A percentile compares a stretch with the other conserved stretches of the same genome.
These are phyloP conservation scores for Favolaschia claudopus DNA, from an alignment of 768 basidiomycete species.

Conservation along the genomic window DNA sequence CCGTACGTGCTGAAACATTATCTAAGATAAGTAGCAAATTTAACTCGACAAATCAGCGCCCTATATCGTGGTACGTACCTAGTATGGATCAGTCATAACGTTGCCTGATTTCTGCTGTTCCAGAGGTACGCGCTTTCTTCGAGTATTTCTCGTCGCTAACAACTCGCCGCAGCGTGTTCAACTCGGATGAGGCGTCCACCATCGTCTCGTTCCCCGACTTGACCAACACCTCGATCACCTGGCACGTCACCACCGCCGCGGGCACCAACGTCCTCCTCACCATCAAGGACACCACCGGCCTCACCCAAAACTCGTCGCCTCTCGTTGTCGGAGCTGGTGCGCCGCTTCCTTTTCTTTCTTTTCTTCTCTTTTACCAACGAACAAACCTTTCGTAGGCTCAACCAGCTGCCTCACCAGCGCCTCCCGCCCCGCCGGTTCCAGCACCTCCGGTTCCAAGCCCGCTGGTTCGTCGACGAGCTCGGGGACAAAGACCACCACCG, in stretches of 20 bases:
- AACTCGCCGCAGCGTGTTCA: background rate
- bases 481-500: background rate
- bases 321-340: constrained; percentile 4
- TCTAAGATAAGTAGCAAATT: background rate
- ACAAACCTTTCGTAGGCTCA: background rate
- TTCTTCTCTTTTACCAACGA: background rate
- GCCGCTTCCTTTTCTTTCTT: background rate
- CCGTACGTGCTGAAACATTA: constrained; percentile 4
- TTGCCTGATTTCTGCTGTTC: background rate
- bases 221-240: constrained; percentile 16
- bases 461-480: background rate
- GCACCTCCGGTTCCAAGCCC: background rate
- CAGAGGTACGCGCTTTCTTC: constrained; percentile 8
- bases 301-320: background rate
- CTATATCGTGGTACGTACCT: constrained; percentile 16
- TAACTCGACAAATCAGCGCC: constrained; percentile 1
- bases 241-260: background rate
- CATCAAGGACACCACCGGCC: constrained; percentile 15
- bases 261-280: constrained; percentile 2
- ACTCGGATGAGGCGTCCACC: background rate
- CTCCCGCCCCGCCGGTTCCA: background rate
- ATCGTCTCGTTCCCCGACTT: constrained; percentile 1
- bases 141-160: background rate
- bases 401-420: background rate
- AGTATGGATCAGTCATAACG: too few relatives aligned